phyloP scores from a whole-genome alignment of 768 basidiomycete genomes.

The Leccinum longicurvipes region DNA sequence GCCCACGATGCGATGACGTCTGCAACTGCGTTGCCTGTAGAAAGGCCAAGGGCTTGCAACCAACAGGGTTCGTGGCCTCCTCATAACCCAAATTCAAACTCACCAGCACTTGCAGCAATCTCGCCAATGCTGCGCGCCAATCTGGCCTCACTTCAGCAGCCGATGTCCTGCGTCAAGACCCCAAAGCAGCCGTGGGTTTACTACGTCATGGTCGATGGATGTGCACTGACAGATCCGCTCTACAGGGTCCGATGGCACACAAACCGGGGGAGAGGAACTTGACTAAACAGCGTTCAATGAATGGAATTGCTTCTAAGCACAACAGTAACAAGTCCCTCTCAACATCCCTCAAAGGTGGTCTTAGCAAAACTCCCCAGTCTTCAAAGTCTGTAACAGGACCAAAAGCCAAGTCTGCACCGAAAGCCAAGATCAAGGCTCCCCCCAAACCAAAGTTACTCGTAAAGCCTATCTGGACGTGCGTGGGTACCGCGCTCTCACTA shows the following conservation, averaged over 20 bases:
- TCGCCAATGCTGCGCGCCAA: slow-evolving; percentile 36
- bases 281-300: slow-evolving; percentile 8
- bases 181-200: slow-evolving; percentile 29
- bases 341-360: slow-evolving; percentile 6
- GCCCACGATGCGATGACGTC: slow-evolving; percentile 60
- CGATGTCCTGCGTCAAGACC: slow-evolving; percentile 34
- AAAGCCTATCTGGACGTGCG: slow-evolving; percentile 50
- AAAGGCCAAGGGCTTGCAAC: slow-evolving; percentile 57
- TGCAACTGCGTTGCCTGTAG: slow-evolving; percentile 70
- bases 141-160: slow-evolving; percentile 38
- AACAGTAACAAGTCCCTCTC: slow-evolving; percentile 9
- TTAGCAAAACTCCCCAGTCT: slow-evolving; percentile 6
- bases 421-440: slow-evolving; percentile 24
- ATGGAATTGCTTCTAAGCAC: slow-evolving; percentile 1
- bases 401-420: slow-evolving; percentile 19
- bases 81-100: slow-evolving; percentile 3
- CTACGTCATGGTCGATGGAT: neutral
- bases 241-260: slow-evolving; percentile 28
- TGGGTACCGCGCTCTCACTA: slow-evolving; percentile 42
- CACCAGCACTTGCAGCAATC: slow-evolving; percentile 32
- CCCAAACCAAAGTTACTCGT: slow-evolving; percentile 39
- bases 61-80: slow-evolving; percentile 48
- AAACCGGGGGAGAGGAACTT: slow-evolving; percentile 24
- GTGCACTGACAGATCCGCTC: slow-evolving; percentile 12
- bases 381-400: slow-evolving; percentile 10